Conservation (phyloP, 2,329 filamentous ascomycete genomes). For the Nannizzia gypsea region DNA sequence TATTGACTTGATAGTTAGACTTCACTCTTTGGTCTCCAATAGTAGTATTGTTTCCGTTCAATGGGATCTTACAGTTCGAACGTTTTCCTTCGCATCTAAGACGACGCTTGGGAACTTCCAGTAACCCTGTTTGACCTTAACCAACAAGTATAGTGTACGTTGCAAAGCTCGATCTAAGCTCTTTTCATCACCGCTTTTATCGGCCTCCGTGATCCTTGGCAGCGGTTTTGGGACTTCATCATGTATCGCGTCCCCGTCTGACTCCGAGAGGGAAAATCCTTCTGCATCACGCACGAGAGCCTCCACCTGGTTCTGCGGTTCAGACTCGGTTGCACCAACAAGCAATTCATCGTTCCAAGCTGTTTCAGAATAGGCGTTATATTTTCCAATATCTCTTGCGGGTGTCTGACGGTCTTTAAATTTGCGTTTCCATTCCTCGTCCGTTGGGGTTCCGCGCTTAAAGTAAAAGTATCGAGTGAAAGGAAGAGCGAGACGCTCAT, state of each 20-base stretch:
- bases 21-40: background rate
- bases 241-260: slow-evolving; percentile 31
- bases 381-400: slow-evolving; percentile 73
- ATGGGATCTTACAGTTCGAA: slow-evolving; percentile 62
- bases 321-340: slow-evolving; percentile 57
- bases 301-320: slow-evolving; percentile 54
- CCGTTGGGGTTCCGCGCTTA: slow-evolving; percentile 73
- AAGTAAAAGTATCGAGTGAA: slow-evolving; percentile 92
- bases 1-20: slow-evolving; percentile 29
- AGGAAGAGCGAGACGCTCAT: slow-evolving; percentile 77
- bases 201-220: slow-evolving; percentile 64
- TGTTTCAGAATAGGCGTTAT: slow-evolving; percentile 59
- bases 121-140: slow-evolving; percentile 53
- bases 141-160: slow-evolving; percentile 75
- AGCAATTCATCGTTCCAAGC: slow-evolving; percentile 89
- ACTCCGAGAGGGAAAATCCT: slow-evolving; percentile 26
- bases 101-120: slow-evolving; percentile 76
- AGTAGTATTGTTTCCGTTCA: background rate
- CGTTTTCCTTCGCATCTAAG: slow-evolving; percentile 57
- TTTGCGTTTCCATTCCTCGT: slow-evolving; percentile 84
- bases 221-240: slow-evolving; percentile 59
- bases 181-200: slow-evolving; percentile 58
- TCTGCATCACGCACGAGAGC: slow-evolving; percentile 66
- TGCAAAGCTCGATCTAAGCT: slow-evolving; percentile 71
- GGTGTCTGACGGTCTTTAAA: slow-evolving; percentile 63